Evolutionary conservation across 2,329 filamentous ascomycete species (phyloP).

Genomic region (Cladophialophora carrionii): DNA sequence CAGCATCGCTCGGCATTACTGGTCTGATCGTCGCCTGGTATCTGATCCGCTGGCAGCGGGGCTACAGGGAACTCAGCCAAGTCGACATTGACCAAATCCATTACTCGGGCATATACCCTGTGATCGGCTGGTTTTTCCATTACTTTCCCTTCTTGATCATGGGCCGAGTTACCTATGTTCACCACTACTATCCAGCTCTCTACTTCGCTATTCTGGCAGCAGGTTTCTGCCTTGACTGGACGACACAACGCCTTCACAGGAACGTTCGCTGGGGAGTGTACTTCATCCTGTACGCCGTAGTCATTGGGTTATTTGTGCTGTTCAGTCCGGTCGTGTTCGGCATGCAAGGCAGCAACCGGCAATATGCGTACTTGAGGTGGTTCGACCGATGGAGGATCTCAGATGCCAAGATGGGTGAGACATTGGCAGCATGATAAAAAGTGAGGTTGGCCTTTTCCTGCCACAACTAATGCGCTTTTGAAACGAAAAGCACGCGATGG

Average conservation of each 20-base stretch:
- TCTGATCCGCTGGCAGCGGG: conserved; percentile 91
- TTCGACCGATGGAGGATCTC: conserved; percentile 83
- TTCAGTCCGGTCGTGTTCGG: conserved; percentile 97
- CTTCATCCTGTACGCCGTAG: conserved; percentile 69
- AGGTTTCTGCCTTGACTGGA: conserved; percentile 87
- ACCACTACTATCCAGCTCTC: conserved; percentile 97
- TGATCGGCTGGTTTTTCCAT: conserved; percentile 93
- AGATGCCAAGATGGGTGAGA: conserved; percentile 53
- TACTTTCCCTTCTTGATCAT: conserved; percentile 95
- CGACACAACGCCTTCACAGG: conserved; percentile 68
- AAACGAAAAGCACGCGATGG: conserved; percentile 17
- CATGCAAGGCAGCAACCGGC: conserved; percentile 80
- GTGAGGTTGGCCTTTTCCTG: conserved; percentile 5
- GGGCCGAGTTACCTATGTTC: conserved; percentile 98
- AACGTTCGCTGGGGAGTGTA: conserved; percentile 71
- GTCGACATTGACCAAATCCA: conserved; percentile 90
- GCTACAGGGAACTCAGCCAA: conserved; percentile 78
- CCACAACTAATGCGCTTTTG: conserved; percentile 11
- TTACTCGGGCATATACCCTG: conserved; percentile 87
- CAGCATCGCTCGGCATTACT: conserved; percentile 74
- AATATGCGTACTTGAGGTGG: conserved; percentile 95
- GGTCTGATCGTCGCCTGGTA: conserved; percentile 79
- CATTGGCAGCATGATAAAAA: not conserved
- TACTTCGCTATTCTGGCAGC: conserved; percentile 93
- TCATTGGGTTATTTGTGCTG: conserved; percentile 78